Base-by-base conservation (phyloP, 192 early-diverging fungal genomes). In the Coemansia sp. region DNA sequence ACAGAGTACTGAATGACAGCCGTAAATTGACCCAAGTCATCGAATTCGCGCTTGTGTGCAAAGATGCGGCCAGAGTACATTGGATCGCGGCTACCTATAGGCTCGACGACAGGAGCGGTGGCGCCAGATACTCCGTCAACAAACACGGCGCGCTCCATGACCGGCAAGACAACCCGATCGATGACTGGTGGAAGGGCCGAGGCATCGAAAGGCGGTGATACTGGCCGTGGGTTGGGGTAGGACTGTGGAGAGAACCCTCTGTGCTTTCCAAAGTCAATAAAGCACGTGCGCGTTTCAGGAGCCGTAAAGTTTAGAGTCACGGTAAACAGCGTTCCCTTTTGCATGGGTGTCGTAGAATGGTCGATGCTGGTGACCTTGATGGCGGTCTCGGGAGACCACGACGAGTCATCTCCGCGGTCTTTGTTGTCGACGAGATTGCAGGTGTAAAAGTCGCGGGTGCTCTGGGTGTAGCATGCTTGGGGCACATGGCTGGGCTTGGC, bases 241-340 rank as follows among this genome's bases (percentile, higher is more conserved):
- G 71, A 45, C 36, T 74, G 71, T 40, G 38, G 52, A 7, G 71
- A 74, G 49, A 59, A 55, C 17, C 64, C 60, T 8, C 30, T 59
- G 51, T 63, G 71, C 15, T 28, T 34, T 41, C 64, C 71, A 40
- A 74, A 55, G 38, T 74, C 71, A 52, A 74, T 64, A 51, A 63
- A 74, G 53, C 71, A 74, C 7, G 71, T 74, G 27, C 71, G 71
- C 9, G 71, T 63, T 35, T 74, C 64, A 6, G 64, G 71, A 0
- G 71, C 71, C 0, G 55, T 46, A 25, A 74, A 67, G 32, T 55
- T 51, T 0, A 74, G 26, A 13, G 58, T 28, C 8, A 63, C 64
- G 7, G 53, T 64, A 29, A 74, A 74, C 51, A 54, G 43, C 9
- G 64, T 63, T 5, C 71, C 60, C 9, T 48, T 50, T 9, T 49